Conservation (phyloP, 768 basidiomycete genomes). For the Lentinula raphanica region DNA sequence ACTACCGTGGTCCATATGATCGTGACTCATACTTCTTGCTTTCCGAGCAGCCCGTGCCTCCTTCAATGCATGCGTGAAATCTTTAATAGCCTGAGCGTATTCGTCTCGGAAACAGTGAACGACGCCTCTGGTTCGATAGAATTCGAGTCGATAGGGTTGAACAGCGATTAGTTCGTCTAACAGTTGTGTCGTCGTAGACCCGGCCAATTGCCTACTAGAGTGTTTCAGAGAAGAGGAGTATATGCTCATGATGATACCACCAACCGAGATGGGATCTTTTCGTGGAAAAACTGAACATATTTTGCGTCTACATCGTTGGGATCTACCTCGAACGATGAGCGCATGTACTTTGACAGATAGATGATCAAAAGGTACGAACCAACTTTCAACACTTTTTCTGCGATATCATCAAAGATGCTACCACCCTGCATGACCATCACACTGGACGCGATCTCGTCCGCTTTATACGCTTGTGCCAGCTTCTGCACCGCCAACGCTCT, state of each 20-base stretch:
- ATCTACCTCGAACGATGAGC: conserved; percentile 38
- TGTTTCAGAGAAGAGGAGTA: conserved; percentile 14
- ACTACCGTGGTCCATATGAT: conserved; percentile 32
- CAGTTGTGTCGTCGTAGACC: conserved; percentile 73
- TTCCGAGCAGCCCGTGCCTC: conserved; percentile 72
- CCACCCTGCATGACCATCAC: conserved; percentile 96
- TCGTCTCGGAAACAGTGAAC: conserved; percentile 88
- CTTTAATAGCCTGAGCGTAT: conserved; percentile 65
- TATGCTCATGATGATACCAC: conserved; percentile 14
- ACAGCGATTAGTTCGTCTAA: conserved; percentile 73
- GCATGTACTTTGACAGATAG: not conserved
- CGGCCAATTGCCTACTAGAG: conserved; percentile 67
- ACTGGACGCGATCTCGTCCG: conserved; percentile 87
- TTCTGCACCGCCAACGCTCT: conserved; percentile 82
- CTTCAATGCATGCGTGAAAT: conserved; percentile 76
- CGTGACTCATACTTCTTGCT: conserved; percentile 32
- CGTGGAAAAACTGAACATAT: conserved; percentile 93
- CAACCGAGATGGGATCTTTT: conserved; percentile 90
- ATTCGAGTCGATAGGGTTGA: conserved; percentile 76
- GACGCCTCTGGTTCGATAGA: conserved; percentile 84
- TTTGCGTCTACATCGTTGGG: conserved; percentile 72
- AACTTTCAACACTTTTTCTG: conserved; percentile 74
- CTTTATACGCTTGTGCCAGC: conserved; percentile 77
- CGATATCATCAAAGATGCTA: conserved; percentile 89
- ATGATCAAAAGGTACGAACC: conserved; percentile 31